Base-by-base conservation (phyloP, 768 basidiomycete genomes). In the Russula virescens region DNA sequence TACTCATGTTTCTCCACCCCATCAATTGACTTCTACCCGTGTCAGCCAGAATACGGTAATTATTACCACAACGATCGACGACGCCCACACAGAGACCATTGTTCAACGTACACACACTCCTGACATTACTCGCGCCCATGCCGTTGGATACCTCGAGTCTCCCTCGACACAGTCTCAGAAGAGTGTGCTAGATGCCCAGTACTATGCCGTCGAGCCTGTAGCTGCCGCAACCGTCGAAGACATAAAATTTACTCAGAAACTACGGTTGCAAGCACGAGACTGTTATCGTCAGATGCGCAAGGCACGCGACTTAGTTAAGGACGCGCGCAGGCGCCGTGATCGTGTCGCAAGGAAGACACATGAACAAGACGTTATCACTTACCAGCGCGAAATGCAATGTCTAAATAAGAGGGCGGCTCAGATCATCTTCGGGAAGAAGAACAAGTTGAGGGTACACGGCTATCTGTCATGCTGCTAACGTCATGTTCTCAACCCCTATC, bases 401-500 rank as follows among this genome's bases (percentile, higher is more conserved):
- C 25, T 55, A 10, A 11, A 64, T 55, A 31, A 42, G 34, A 43
- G 13, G 8, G 63, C 58, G 2, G 63, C 62, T 9, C 11, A 35
- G 28, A 55, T 64, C 9, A 38, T 55, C 8, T n/a, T n/a, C n/a
- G n/a, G 11, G 34, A 19, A 60, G 38, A 63, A 63, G 6, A 63
- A 63, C 45, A 58, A 63, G n/a, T n/a, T n/a, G n/a, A n/a, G n/a
- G 62, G 62, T 63, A 40, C 14, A 51, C 5, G 3, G 1, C 19
- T 6, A 38, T 34, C 14, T 52, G 16, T 28, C 35, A 10, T 28
- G 47, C 19, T 35, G 13, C 13, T 0, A n/a, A 34, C 11, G 16
- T 31, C 43, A 40, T 47, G 11, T 52, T n/a, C 57, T 43, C 45
- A 48, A 34, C 21, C 13, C 45, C 26, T 5, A n/a, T 53, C 35